Base-by-base conservation (phyloP, 1,139 yeast genomes). In the Yamadazyma spencermartinsiae region DNA sequence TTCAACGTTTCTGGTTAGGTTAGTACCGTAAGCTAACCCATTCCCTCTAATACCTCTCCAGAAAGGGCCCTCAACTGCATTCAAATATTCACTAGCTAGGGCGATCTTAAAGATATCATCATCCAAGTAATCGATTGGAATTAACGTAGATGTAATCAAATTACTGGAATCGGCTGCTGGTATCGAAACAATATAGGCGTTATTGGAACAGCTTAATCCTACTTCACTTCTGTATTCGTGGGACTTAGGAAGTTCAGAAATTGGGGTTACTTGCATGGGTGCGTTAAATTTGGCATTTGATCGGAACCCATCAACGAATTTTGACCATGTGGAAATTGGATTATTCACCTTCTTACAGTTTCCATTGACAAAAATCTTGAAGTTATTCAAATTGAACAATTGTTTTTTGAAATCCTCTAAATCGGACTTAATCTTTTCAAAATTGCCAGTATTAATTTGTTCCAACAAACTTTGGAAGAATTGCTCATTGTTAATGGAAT, bases 21-120 rank as follows among this genome's bases (percentile, higher is more conserved):
- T 72, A 1, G 92, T 94, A 23, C 97, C 97, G 60, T 94, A 94
- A 0, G 98, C 98, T 38, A 88, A 70, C 1, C 99, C 99, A 1
- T 90, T 78, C 28, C 99, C 99, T 62, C 99, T 79, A 29, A 94
- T 86, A 36, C 94, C 96, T 55, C 89, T 78, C 98, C 98, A 92
- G 49, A 92, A 83, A 27, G 98, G 98, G 1, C 99, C 99, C 61
- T 94, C 99, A 17, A 88, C 88, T 20, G 90, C 86, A 49, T 83
- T 84, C 43, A 94, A 68, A 54, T 82, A 86, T 42, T 86, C 90
- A 9, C 85, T 74, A 6, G 92, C 88, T 15, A 92, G 72, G 0
- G 83, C 75, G 34, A 92, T 73, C 19, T 82, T 82, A 38, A 86
- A 81, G 29, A 82, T 68, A 51, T 90, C 97, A 12, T 76, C 74